Conservation (phyloP, 768 basidiomycete genomes). For the Lactarius vividus region DNA sequence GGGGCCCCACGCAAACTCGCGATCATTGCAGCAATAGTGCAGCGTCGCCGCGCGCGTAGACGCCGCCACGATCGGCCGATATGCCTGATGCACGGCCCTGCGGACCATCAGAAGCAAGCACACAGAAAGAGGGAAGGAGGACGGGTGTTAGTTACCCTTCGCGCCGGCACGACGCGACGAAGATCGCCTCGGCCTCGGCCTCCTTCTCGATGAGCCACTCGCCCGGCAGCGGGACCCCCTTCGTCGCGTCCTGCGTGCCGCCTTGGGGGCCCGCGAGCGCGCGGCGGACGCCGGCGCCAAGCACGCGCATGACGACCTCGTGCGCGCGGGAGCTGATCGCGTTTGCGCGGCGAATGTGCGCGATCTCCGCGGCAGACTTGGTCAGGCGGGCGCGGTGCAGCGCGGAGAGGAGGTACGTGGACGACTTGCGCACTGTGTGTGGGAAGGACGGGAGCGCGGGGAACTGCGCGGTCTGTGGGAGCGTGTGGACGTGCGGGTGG, state of each 20-base stretch:
- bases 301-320: conserved; percentile 86
- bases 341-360: conserved; percentile 74
- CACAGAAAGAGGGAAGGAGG: neutral
- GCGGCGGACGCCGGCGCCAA: conserved; percentile 67
- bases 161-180: conserved; percentile 84
- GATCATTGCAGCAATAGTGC: conserved; percentile 94
- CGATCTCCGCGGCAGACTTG: conserved; percentile 75
- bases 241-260: conserved; percentile 40
- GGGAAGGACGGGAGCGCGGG: conserved; percentile 45
- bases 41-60: conserved; percentile 84
- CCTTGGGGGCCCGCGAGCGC: neutral
- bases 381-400: conserved; percentile 78
- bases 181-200: conserved; percentile 91
- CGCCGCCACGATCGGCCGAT: conserved; percentile 89
- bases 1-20: conserved; percentile 83
- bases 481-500: conserved; percentile 58
- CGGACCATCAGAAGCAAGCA: neutral
- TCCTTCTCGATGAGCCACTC: conserved; percentile 93
- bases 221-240: conserved; percentile 55
- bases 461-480: conserved; percentile 55
- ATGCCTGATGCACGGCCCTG: conserved; percentile 84
- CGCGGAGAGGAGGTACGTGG: conserved; percentile 67
- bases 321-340: conserved; percentile 87
- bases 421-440: conserved; percentile 41
- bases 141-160: conserved; percentile 62